A percentile compares a stretch with the other conserved stretches of the same genome.
Conservation (phyloP, 179 eudicot genomes). For the Silene coronaria region DNA sequence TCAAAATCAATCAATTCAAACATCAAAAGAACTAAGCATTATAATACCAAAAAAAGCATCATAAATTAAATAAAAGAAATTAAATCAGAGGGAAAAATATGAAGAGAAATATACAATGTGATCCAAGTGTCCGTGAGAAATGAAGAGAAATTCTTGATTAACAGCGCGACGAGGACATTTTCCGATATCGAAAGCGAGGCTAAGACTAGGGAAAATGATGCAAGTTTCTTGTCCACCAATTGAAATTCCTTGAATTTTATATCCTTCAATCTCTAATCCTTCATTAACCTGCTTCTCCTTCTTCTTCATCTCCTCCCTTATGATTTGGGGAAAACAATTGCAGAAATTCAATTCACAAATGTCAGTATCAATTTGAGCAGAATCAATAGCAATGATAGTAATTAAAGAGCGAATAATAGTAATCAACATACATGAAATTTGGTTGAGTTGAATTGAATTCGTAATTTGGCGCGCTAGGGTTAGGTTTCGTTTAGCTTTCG, state of each 20-base stretch:
- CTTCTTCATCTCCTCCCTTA: constrained; percentile 30
- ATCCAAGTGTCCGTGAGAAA: constrained; percentile 98
- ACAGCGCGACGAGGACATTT: constrained; percentile 84
- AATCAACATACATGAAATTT: background rate
- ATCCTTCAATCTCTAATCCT: constrained; percentile 50
- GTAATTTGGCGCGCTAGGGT: too few relatives aligned
- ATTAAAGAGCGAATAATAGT: background rate
- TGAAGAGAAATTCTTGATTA: constrained; percentile 71
- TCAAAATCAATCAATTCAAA: background rate
- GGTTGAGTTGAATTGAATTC: background rate
- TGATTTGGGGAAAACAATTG: background rate
- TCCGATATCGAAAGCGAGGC: constrained; percentile 81
- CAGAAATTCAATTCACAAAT: background rate
- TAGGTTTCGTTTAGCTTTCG: too few relatives aligned
- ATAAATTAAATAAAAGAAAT: background rate
- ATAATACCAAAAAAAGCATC: background rate
- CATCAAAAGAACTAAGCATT: background rate
- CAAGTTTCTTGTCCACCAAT: constrained; percentile 94
- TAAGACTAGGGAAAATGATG: constrained; percentile 63
- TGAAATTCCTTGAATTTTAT: constrained; percentile 67
- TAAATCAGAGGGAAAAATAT: background rate
- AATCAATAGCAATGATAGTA: background rate
- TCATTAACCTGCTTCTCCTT: constrained; percentile 29
- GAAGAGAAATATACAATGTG: constrained; percentile 50
- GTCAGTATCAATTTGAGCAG: background rate